Conservation (phyloP, 345 rosid species). For the Pseudoturritis turrita region DNA sequence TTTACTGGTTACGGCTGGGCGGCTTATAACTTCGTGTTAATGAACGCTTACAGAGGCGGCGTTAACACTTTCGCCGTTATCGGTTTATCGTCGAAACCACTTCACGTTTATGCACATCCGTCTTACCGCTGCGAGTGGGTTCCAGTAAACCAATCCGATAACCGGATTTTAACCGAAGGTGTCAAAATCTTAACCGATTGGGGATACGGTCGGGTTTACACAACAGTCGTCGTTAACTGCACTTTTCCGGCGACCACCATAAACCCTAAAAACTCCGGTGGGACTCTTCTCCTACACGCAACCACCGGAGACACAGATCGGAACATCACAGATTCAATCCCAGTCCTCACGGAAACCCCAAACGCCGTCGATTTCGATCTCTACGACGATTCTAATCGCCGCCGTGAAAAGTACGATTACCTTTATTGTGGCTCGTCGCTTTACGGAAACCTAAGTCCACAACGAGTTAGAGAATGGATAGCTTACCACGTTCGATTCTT, state of each 20-base stretch:
- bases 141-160: slow-evolving; percentile 28
- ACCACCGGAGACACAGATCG: slow-evolving; percentile 58
- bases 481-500: slow-evolving; percentile 79
- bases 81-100: slow-evolving; percentile 85
- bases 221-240: slow-evolving; percentile 83
- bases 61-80: slow-evolving; percentile 57
- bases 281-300: slow-evolving; percentile 53
- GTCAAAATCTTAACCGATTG: slow-evolving; percentile 83
- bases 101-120: slow-evolving; percentile 63
- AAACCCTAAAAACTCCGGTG: slow-evolving; percentile 59
- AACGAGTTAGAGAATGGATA: slow-evolving; percentile 81
- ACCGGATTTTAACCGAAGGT: slow-evolving; percentile 35
- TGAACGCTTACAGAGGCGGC: slow-evolving; percentile 89
- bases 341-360: slow-evolving; percentile 43
- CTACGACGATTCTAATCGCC: slow-evolving; percentile 27
- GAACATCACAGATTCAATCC: slow-evolving; percentile 62
- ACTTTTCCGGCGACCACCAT: slow-evolving; percentile 49
- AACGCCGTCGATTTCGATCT: slow-evolving; percentile 34
- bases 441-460: slow-evolving; percentile 74
- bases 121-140: slow-evolving; percentile 74
- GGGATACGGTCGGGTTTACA: slow-evolving; percentile 93
- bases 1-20: slow-evolving; percentile 74
- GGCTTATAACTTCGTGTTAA: slow-evolving; percentile 74
- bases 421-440: slow-evolving; percentile 83
- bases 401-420: slow-evolving; percentile 57